Conservation (phyloP, 2,329 filamentous ascomycete genomes). For the Beauveria sp. region DNA sequence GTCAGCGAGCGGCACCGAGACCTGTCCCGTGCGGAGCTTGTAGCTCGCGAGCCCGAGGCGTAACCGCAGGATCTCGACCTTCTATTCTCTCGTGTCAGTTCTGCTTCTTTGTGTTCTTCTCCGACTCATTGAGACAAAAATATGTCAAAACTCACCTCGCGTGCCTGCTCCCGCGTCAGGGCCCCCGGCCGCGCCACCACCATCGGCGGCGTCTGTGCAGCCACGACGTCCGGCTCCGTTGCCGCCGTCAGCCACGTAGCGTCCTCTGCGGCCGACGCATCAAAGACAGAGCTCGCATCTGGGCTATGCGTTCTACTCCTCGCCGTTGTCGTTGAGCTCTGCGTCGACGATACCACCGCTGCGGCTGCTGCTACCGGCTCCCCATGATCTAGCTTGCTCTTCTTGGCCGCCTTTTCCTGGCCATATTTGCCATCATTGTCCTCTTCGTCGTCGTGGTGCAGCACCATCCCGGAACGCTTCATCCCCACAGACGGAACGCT, state of each 20-base stretch:
- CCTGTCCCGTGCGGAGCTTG: slow-evolving; percentile 68
- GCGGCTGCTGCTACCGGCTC: no score
- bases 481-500: slow-evolving; percentile 19
- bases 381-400: slow-evolving; percentile 22
- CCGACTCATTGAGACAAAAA: slow-evolving; percentile 13
- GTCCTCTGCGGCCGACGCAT: slow-evolving; percentile 35
- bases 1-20: slow-evolving; percentile 54
- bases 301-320: slow-evolving; percentile 25
- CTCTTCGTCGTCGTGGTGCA: slow-evolving; percentile 14
- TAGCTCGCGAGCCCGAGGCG: slow-evolving; percentile 66
- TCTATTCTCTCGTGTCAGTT: slow-evolving; percentile 30
- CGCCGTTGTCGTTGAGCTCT: slow-evolving; percentile 15
- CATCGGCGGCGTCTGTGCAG: neutral
- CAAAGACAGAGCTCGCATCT: slow-evolving; percentile 42
- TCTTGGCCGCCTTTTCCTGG: slow-evolving; percentile 22
- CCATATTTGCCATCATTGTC: neutral
- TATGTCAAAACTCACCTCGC: slow-evolving; percentile 32
- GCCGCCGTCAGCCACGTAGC: slow-evolving; percentile 41
- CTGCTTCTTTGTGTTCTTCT: no score
- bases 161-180: slow-evolving; percentile 45
- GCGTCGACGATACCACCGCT: neutral
- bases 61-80: slow-evolving; percentile 58
- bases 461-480: slow-evolving; percentile 17
- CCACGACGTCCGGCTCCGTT: slow-evolving; percentile 31
- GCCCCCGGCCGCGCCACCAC: slow-evolving; percentile 4